These are phyloP conservation scores for Galium porrigens DNA, from an alignment of 305 asterid species.

Conservation along the genomic window DNA sequence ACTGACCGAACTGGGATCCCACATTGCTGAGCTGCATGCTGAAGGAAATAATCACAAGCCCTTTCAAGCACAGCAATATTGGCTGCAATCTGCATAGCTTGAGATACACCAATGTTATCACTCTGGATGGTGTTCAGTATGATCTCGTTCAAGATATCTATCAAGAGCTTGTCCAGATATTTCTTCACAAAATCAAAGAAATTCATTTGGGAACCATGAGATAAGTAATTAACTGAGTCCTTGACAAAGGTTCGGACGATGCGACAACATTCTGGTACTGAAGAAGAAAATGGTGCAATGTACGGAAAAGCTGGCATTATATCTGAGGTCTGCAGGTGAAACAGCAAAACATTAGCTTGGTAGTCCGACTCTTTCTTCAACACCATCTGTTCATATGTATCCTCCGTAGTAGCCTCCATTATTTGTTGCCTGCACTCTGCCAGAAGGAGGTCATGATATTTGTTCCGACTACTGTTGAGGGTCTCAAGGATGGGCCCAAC, in stretches of 20 bases:
- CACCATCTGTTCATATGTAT: constrained; percentile 72
- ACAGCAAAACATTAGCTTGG: constrained; percentile 67
- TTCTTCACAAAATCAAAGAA: constrained; percentile 67
- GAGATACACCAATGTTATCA: constrained; percentile 57
- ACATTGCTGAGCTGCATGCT: constrained; percentile 89
- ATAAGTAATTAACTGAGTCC: constrained; percentile 68
- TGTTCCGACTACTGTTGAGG: constrained; percentile 59
- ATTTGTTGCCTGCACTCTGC: constrained; percentile 66
- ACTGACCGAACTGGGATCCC: constrained; percentile 69
- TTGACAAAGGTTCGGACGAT: constrained; percentile 63
- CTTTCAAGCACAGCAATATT: constrained; percentile 67
- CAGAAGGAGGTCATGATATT: constrained; percentile 72
- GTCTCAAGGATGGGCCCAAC: constrained; percentile 61
- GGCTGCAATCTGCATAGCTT: constrained; percentile 95
- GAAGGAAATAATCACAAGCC: constrained; percentile 81
- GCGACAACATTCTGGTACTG: constrained; percentile 88
- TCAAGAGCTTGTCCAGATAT: constrained; percentile 71
- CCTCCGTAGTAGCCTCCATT: constrained; percentile 33
- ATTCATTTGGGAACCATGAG: constrained; percentile 67
- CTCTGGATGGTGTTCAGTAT: constrained; percentile 51
- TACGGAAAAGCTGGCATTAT: constrained; percentile 96
- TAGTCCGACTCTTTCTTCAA: constrained; percentile 85
- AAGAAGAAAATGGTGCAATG: constrained; percentile 78
- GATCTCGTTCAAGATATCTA: constrained; percentile 64
- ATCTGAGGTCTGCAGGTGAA: constrained; percentile 81